A percentile compares a stretch with the other conserved stretches of the same genome.
Evolutionary conservation across 2,329 filamentous ascomycete species (phyloP).

Genomic region (Claviceps arundinis): DNA sequence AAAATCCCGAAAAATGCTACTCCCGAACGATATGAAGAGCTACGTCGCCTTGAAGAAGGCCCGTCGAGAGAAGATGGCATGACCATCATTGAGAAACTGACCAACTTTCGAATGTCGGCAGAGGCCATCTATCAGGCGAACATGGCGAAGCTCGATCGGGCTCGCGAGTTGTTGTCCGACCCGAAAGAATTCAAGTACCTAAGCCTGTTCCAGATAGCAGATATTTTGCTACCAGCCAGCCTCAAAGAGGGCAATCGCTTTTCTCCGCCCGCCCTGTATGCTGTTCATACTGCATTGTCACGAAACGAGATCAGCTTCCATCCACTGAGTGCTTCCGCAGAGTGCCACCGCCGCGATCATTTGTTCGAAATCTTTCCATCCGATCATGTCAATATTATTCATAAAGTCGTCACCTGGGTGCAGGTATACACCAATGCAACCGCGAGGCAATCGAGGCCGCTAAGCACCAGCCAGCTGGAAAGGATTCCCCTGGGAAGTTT

Average conservation of each 20-base stretch:
- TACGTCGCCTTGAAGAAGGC: constrained; percentile 22
- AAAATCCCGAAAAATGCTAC: constrained; percentile 16
- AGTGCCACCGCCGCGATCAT: constrained; percentile 34
- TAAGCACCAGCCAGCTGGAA: constrained; percentile 9
- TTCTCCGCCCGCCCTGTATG: constrained; percentile 44
- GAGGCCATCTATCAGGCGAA: constrained; percentile 34
- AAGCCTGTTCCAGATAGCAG: constrained; percentile 37
- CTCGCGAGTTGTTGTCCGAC: constrained; percentile 27
- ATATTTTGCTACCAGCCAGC: constrained; percentile 25
- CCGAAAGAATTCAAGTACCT: constrained; percentile 28
- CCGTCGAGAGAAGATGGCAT: constrained; percentile 31
- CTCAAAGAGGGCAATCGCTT: constrained; percentile 25
- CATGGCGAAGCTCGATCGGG: constrained; percentile 33
- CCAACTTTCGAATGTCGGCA: constrained; percentile 27
- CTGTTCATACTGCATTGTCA: constrained; percentile 52
- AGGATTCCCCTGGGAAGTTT: constrained; percentile 28
- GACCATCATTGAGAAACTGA: constrained; percentile 33
- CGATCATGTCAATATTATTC: constrained; percentile 16
- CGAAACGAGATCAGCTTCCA: constrained; percentile 48
- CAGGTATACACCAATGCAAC: constrained; percentile 18
- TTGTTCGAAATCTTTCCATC: constrained; percentile 44
- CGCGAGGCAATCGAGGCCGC: constrained; percentile 8
- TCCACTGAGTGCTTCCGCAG: constrained; percentile 33
- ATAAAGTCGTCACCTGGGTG: constrained; percentile 19
- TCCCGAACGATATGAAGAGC: constrained; percentile 18